These are phyloP conservation scores for Podaxis mareebaensis DNA, from an alignment of 768 basidiomycete species.

Conservation along the genomic window DNA sequence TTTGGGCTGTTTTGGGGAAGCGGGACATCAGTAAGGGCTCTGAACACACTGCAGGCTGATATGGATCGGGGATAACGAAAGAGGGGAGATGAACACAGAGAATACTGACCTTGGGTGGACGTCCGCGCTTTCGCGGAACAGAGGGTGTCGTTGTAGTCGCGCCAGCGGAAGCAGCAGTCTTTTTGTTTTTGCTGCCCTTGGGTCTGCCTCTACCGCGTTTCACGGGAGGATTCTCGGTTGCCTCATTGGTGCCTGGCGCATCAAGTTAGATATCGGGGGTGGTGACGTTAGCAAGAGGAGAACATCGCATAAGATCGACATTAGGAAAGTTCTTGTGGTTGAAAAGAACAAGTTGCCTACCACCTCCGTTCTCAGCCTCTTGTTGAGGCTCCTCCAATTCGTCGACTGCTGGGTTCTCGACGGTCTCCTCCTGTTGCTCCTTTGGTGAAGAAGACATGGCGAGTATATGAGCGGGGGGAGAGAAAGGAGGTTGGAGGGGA, in stretches of 20 bases:
- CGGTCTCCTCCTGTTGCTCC: conserved; percentile 51
- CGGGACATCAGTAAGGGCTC: conserved; percentile 22
- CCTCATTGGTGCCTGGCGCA: conserved; percentile 40
- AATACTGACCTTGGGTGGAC: conserved; percentile 61
- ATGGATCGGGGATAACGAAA: conserved; percentile 11
- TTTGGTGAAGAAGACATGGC: conserved; percentile 64
- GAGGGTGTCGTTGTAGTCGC: conserved; percentile 36
- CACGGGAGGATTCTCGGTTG: conserved; percentile 30
- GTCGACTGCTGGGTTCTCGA: conserved; percentile 58
- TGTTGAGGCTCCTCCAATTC: conserved; percentile 53
- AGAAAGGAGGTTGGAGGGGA: conserved; percentile 28
- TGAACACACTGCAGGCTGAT: conserved; percentile 18
- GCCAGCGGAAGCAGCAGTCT: conserved; percentile 32
- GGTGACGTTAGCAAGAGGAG: conserved; percentile 23
- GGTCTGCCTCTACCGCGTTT: conserved; percentile 90
- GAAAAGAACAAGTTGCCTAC: conserved; percentile 33
- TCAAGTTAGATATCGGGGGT: conserved; percentile 21
- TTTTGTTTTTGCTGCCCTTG: conserved; percentile 82
- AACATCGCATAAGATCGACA: conserved; percentile 23
- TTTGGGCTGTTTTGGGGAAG: conserved; percentile 37
- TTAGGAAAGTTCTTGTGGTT: conserved; percentile 29
- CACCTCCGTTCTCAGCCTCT: conserved; percentile 39
- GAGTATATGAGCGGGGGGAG: conserved; percentile 19
- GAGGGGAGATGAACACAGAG: conserved; percentile 21
- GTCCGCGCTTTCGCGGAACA: conserved; percentile 57